phyloP scores from a whole-genome alignment of 1,139 yeast species.

The Candida sp. region DNA sequence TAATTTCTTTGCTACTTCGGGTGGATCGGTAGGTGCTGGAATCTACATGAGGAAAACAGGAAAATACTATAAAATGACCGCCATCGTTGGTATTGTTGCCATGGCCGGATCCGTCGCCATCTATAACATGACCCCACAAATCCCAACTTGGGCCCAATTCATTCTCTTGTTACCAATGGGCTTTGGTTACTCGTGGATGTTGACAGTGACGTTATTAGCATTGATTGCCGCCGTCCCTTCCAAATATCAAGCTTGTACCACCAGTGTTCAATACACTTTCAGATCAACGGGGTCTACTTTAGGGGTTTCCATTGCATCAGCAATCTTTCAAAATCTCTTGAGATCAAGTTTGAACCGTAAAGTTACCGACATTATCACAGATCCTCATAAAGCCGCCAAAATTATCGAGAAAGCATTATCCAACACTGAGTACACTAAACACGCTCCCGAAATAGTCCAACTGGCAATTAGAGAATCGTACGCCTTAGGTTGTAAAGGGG shows the following conservation, averaged over 20 bases:
- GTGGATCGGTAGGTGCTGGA: constrained; percentile 71
- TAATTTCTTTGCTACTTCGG: constrained; percentile 65
- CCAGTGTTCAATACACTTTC: constrained; percentile 74
- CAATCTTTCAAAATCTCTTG: constrained; percentile 51
- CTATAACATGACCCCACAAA: constrained; percentile 32
- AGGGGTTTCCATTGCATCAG: constrained; percentile 68
- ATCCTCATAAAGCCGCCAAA: constrained; percentile 28
- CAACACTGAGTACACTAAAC: constrained; percentile 52
- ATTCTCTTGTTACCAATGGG: constrained; percentile 46
- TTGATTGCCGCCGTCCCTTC: constrained; percentile 63
- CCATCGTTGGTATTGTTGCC: constrained; percentile 41
- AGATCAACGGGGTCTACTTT: constrained; percentile 73
- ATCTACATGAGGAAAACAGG: constrained; percentile 69
- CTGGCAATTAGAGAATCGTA: constrained; percentile 47
- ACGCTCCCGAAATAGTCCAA: constrained; percentile 48
- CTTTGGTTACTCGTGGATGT: constrained; percentile 55
- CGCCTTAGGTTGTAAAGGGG: constrained; percentile 47
- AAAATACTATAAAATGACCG: constrained; percentile 51
- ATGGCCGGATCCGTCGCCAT: constrained; percentile 45
- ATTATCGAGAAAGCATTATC: constrained; percentile 52
- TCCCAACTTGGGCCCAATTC: constrained; percentile 35
- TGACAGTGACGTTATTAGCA: constrained; percentile 65
- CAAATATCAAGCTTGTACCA: constrained; percentile 66
- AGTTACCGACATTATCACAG: constrained; percentile 21
- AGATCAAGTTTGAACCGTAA: constrained; percentile 13